Conservation (phyloP, 371 early-diverging fungal genomes). For the Coemansia sp. region DNA sequence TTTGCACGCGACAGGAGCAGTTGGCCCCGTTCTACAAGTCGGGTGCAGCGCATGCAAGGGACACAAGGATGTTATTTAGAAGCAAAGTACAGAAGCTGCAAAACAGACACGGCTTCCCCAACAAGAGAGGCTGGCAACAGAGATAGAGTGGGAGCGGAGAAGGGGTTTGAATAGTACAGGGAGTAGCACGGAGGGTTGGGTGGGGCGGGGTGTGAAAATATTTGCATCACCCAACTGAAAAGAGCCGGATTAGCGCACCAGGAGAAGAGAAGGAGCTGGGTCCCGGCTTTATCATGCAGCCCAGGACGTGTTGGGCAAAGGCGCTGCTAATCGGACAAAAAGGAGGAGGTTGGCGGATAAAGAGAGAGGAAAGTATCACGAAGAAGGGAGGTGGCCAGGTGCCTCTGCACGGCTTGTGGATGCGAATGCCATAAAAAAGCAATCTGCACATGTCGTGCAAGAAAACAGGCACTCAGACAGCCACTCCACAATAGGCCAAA, state of each 20-base stretch:
- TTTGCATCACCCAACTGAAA: conserved; percentile 4
- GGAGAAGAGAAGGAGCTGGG: conserved; percentile 2
- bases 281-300: conserved; percentile 19
- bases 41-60: conserved; percentile 43
- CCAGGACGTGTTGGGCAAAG: background rate
- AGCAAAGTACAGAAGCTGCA: background rate
- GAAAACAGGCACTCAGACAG: conserved; percentile 16
- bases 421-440: background rate
- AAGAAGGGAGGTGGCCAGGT: background rate
- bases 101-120: background rate
- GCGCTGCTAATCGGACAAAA: conserved; percentile 16
- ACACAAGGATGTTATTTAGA: conserved; percentile 4
- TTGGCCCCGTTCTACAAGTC: conserved; percentile 51
- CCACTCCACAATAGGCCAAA: conserved; percentile 20
- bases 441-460: background rate
- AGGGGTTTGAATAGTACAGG: background rate
- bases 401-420: background rate
- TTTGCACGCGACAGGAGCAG: conserved; percentile 48
- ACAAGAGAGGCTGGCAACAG: background rate
- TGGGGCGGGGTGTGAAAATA: conserved; percentile 10
- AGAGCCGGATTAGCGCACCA: conserved; percentile 13
- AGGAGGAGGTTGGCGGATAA: background rate
- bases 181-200: background rate
- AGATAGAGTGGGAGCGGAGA: background rate
- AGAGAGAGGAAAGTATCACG: background rate